Base-by-base conservation (phyloP, 2,329 filamentous ascomycete species). In the Aspergillus awamori region DNA sequence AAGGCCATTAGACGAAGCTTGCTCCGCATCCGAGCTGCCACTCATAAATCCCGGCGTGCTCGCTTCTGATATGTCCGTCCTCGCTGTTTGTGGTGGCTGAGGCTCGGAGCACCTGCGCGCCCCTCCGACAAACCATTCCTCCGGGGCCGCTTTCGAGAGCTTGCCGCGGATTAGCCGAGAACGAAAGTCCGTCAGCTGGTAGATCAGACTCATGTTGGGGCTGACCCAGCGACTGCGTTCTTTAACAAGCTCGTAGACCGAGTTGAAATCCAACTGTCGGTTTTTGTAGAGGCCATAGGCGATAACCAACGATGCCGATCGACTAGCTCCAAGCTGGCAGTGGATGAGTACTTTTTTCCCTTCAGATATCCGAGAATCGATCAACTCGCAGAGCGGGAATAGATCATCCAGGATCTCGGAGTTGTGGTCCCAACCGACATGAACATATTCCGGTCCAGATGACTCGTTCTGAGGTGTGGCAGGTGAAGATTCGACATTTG, bases 161-260 rank as follows among this genome's bases (percentile, higher is more conserved):
- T 68, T 67, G 28, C 71, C 69, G 53, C 76, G 70, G 59, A 74
- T 58, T 38, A 81, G 64, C 45, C 76, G 76, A 13, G 75, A 71
- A 57, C 86, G 81, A 70, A 88, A 89, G 71, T 89, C 86, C 30
- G 87, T 87, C 52, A 89, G 78, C 69, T 89, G 86, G 80, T 89
- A 89, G 70, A 89, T 89, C 59, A 89, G 77, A 66, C 87, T 88
- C 86, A 89, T 89, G 71, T 89, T 89, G 1, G 86, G 86, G 2
- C 86, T 86, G 48, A 89, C 87, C 86, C 86, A 89, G 70, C 84
- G 85, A 76, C 86, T 89, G 62, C 84, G 81, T 68, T 80, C 82
- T 75, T 89, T 89, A 30, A 88, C 86, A 43, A 81, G 78, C 72
- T 87, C 84, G 68, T 89, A 89, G 63, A 87, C 86, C 64, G 87